Evolutionary conservation across 306 rosid genomes (phyloP).

Genomic region (Ochetophila trinervis): DNA sequence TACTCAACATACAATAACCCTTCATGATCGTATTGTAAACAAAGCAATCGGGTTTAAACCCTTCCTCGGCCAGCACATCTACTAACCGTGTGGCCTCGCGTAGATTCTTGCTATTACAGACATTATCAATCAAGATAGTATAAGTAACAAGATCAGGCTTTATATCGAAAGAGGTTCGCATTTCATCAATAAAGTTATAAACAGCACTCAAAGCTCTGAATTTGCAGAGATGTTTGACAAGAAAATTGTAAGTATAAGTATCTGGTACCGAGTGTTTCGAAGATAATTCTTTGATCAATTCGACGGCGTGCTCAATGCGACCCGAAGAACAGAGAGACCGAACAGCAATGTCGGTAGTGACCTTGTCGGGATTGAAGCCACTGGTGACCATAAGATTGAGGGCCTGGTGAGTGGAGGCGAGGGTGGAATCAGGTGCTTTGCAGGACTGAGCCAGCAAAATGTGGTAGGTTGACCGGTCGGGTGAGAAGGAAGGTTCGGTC

Average conservation of each 20-base stretch:
- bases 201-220: slow-evolving; percentile 42
- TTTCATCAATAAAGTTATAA: slow-evolving; percentile 52
- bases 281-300: slow-evolving; percentile 49
- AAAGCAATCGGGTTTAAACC: slow-evolving; percentile 78
- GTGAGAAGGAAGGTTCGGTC: slow-evolving; percentile 52
- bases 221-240: slow-evolving; percentile 66
- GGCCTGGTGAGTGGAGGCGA: slow-evolving; percentile 52
- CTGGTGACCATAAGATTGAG: slow-evolving; percentile 64
- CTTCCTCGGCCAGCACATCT: slow-evolving; percentile 56
- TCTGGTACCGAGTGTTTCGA: slow-evolving; percentile 56
- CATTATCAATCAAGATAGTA: slow-evolving; percentile 80
- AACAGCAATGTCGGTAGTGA: slow-evolving; percentile 57
- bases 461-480: slow-evolving; percentile 67
- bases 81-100: slow-evolving; percentile 66
- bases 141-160: slow-evolving; percentile 84
- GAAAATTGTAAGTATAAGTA: slow-evolving; percentile 57
- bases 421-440: slow-evolving; percentile 38
- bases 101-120: slow-evolving; percentile 64
- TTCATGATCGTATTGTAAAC: slow-evolving; percentile 81
- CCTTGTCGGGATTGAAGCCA: slow-evolving; percentile 56
- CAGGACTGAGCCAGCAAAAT: slow-evolving; percentile 60
- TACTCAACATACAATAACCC: slow-evolving; percentile 70
- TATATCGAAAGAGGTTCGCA: slow-evolving; percentile 35
- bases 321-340: slow-evolving; percentile 58
- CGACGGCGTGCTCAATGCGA: slow-evolving; percentile 52